These are phyloP conservation scores for Entelexis sorbosivorans DNA, from an alignment of 1,139 yeast genomes.

Conservation along the genomic window DNA sequence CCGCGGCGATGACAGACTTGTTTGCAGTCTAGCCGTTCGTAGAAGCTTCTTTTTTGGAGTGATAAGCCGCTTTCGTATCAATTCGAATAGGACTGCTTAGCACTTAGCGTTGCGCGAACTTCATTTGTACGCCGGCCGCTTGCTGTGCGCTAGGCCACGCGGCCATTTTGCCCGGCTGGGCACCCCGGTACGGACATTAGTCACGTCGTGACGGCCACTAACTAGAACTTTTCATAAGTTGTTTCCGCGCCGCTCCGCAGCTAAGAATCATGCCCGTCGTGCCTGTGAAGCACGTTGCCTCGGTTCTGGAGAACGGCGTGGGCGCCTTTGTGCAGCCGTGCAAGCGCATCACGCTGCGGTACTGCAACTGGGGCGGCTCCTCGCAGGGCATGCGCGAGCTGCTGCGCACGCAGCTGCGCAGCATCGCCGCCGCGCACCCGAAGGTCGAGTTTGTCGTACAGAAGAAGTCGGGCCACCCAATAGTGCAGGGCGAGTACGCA, in stretches of 20 bases:
- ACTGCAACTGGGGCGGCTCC: constrained; percentile 94
- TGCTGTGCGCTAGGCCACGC: too few species aligned
- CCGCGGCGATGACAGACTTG: too few species aligned
- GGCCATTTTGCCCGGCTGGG: too few species aligned
- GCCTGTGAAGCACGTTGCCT: constrained; percentile 18
- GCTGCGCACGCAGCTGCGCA: constrained; percentile 45
- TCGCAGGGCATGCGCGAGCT: constrained; percentile 73
- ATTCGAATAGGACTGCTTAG: too few species aligned
- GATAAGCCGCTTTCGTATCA: too few species aligned
- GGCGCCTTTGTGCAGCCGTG: constrained; percentile 73
- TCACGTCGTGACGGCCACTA: background rate
- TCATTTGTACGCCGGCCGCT: too few species aligned
- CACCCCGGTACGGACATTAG: background rate
- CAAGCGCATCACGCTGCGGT: constrained; percentile 57
- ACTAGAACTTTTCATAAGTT: background rate
- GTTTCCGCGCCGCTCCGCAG: background rate
- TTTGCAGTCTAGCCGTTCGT: too few species aligned
- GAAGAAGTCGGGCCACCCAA: constrained; percentile 74
- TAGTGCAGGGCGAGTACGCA: constrained; percentile 55
- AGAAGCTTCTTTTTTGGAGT: too few species aligned
- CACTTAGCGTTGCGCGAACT: too few species aligned
- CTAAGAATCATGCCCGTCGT: constrained; percentile 18
- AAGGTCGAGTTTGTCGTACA: constrained; percentile 60
- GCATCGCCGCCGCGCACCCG: constrained; percentile 50
- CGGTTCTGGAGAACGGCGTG: constrained; percentile 54